Percentiles rank a stretch among this genome's conserved stretches.
phyloP scores from a whole-genome alignment of 768 basidiomycete species.

The Suillus brevipes region DNA sequence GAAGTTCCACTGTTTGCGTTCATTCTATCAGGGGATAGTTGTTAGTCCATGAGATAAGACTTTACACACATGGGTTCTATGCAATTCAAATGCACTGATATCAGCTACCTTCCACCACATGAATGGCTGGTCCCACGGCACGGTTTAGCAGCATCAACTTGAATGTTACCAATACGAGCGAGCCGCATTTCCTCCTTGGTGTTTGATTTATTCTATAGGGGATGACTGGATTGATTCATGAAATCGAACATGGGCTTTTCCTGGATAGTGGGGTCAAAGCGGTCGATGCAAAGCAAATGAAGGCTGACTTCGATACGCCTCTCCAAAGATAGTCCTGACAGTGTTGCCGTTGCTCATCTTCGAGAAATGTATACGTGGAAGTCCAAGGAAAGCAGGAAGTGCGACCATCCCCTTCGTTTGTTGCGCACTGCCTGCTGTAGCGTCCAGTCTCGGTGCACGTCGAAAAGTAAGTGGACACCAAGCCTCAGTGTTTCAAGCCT shows the following conservation, averaged over 20 bases:
- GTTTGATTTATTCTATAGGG: background rate
- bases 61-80: conserved; percentile 42
- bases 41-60: background rate
- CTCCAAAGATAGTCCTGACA: conserved; percentile 46
- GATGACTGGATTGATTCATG: background rate
- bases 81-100: conserved; percentile 66
- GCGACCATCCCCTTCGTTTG: no score
- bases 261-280: no score
- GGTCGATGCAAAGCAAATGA: background rate
- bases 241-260: conserved; percentile 34
- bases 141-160: no score
- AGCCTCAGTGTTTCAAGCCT: no score
- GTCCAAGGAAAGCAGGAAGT: conserved; percentile 48
- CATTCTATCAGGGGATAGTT: background rate
- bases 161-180: no score
- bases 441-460: no score
- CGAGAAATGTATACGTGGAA: conserved; percentile 71
- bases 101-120: conserved; percentile 77
- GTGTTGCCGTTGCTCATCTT: conserved; percentile 64
- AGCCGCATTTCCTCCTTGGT: background rate
- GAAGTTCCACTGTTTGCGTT: conserved; percentile 55
- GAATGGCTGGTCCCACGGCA: conserved; percentile 64
- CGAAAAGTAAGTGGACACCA: no score
- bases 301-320: background rate
- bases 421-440: no score